Conservation (phyloP, 192 early-diverging fungal species). For the Entrophospora sp. region DNA sequence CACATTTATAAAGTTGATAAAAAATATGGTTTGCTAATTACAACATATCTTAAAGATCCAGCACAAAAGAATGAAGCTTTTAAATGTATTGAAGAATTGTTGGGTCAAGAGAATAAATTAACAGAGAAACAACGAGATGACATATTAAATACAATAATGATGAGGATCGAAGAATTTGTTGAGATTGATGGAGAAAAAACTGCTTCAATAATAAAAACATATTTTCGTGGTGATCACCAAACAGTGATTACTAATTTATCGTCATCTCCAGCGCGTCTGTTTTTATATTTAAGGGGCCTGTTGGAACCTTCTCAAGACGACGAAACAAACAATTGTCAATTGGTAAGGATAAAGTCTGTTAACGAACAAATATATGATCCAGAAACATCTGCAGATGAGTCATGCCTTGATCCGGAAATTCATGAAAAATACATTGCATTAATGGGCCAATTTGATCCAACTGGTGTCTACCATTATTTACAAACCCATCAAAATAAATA, state of each 20-base stretch:
- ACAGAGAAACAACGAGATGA: constrained; percentile 39
- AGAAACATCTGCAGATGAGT: constrained; percentile 3
- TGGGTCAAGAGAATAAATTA: constrained; percentile 27
- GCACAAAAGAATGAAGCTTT: constrained; percentile 37
- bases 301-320: constrained; percentile 32
- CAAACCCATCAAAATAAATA: constrained; percentile 41
- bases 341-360: neutral
- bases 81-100: constrained; percentile 40
- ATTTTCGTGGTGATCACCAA: constrained; percentile 45
- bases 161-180: constrained; percentile 46
- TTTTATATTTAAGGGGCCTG: constrained; percentile 47
- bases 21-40: constrained; percentile 45
- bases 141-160: constrained; percentile 37
- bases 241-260: constrained; percentile 34
- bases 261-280: constrained; percentile 36
- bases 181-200: constrained; percentile 51
- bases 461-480: constrained; percentile 50
- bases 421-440: constrained; percentile 52
- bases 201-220: constrained; percentile 40
- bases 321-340: neutral
- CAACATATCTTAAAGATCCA: constrained; percentile 46
- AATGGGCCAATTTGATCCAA: constrained; percentile 50
- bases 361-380: constrained; percentile 17
- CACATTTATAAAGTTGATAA: constrained; percentile 45
- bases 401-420: constrained; percentile 30